These are phyloP conservation scores for Mayamaea pseudoterrestris DNA, from an alignment of 108 stramenopile species.

Conservation along the genomic window DNA sequence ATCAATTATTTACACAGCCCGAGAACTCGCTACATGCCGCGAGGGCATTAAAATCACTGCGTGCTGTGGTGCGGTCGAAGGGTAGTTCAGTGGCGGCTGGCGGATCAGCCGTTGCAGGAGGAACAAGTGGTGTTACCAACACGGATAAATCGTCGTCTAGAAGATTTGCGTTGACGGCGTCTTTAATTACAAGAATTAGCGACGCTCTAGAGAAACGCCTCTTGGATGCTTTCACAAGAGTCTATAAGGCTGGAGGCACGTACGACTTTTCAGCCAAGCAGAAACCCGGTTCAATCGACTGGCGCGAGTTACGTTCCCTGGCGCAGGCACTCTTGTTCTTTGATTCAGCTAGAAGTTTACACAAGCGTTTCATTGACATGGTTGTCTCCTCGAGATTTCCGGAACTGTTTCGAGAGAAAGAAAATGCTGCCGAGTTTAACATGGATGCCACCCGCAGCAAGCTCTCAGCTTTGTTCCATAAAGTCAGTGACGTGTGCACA, in stretches of 20 bases:
- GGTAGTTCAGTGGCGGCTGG: constrained; percentile 38
- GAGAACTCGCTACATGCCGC: constrained; percentile 68
- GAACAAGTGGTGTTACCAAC: constrained; percentile 8
- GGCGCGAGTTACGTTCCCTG: constrained; percentile 49
- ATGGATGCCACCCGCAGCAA: constrained; percentile 58
- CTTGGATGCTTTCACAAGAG: constrained; percentile 48
- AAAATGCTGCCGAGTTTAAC: constrained; percentile 44
- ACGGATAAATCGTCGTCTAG: constrained; percentile 33
- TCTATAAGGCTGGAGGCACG: constrained; percentile 50
- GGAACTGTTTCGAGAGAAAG: constrained; percentile 36
- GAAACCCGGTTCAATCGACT: constrained; percentile 47
- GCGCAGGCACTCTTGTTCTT: constrained; percentile 59
- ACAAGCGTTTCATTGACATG: constrained; percentile 65
- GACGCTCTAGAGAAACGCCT: constrained; percentile 59
- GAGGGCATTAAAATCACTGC: constrained; percentile 44
- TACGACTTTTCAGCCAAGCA: constrained; percentile 58
- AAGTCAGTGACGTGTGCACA: constrained; percentile 69
- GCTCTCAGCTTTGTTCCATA: constrained; percentile 70
- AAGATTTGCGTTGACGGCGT: constrained; percentile 65
- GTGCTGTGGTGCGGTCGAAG: constrained; percentile 61
- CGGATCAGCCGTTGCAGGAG: constrained; percentile 6
- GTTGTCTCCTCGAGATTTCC: constrained; percentile 65
- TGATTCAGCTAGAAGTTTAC: constrained; percentile 56
- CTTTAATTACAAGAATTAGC: constrained; percentile 54
- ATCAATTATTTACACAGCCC: constrained; percentile 56